Percentiles rank a stretch among this genome's conserved stretches.
Conservation (phyloP, 371 early-diverging fungal species). For the Mucor racemosus region DNA sequence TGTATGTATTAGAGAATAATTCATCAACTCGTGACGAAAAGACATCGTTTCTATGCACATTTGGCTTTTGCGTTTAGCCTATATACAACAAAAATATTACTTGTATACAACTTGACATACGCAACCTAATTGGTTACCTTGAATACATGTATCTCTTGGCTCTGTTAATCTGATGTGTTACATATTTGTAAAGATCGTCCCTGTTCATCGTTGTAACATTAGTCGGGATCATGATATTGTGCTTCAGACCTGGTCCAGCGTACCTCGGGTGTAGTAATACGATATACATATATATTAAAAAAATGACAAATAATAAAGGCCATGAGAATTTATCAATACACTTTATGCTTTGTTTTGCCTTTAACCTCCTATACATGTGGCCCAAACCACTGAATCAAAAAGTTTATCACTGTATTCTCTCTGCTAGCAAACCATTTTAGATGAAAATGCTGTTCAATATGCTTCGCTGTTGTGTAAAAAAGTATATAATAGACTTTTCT, state of each 20-base stretch:
- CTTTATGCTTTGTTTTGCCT: too few species aligned
- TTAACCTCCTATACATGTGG: too few species aligned
- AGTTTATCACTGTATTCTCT: too few species aligned
- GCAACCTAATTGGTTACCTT: not conserved
- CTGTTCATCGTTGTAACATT: not conserved
- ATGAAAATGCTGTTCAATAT: not conserved
- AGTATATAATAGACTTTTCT: too few species aligned
- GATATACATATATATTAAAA: not conserved
- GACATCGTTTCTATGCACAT: too few species aligned
- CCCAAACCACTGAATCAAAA: not conserved
- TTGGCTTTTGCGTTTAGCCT: too few species aligned
- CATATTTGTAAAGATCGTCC: not conserved
- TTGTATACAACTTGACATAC: not conserved
- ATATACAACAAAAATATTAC: not conserved
- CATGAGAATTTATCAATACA: too few species aligned
- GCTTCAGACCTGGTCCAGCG: not conserved
- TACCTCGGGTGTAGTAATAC: constrained; percentile 2
- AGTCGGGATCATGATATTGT: not conserved
- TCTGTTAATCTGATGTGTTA: not conserved
- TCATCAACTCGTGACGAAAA: too few species aligned
- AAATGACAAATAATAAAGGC: too few species aligned
- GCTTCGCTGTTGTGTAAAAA: not conserved
- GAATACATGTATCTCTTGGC: not conserved
- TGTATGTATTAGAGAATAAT: not conserved
- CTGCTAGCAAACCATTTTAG: not conserved